A percentile compares a stretch with the other conserved stretches of the same genome.
These are phyloP conservation scores for Paecilomyces niveus DNA, from an alignment of 2,329 filamentous ascomycete species.

Conservation along the genomic window DNA sequence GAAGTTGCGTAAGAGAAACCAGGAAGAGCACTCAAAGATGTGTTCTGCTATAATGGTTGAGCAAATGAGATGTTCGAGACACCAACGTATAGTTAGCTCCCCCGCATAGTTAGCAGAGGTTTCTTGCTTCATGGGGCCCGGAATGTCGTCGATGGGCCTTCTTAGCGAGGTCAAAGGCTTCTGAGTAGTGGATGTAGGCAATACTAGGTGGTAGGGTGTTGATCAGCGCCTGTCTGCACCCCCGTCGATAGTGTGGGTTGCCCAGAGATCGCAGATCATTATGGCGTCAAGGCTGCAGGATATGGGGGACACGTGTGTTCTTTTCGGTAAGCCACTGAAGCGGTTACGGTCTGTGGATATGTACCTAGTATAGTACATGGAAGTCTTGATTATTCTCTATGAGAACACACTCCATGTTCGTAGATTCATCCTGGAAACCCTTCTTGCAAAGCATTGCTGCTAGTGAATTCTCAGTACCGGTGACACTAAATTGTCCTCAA, in stretches of 20 bases:
- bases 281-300: not conserved
- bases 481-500: too few relatives aligned
- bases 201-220: too few relatives aligned
- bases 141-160: not conserved
- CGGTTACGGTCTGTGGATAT: not conserved
- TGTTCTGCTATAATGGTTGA: not conserved
- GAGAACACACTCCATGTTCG: too few relatives aligned
- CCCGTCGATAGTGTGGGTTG: not conserved
- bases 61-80: not conserved
- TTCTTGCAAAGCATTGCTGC: too few relatives aligned
- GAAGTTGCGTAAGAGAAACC: not conserved
- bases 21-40: not conserved
- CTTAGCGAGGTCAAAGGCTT: not conserved
- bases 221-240: not conserved
- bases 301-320: not conserved
- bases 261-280: not conserved
- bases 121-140: not conserved
- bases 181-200: not conserved
- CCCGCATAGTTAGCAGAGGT: not conserved
- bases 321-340: not conserved
- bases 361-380: not conserved
- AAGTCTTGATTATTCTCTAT: not conserved
- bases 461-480: too few relatives aligned
- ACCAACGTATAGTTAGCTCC: not conserved
- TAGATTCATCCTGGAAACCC: too few relatives aligned